Percentiles rank a stretch among this genome's conserved stretches.
Conservation (phyloP, 2,329 filamentous ascomycete genomes). For the Chalara sp. region DNA sequence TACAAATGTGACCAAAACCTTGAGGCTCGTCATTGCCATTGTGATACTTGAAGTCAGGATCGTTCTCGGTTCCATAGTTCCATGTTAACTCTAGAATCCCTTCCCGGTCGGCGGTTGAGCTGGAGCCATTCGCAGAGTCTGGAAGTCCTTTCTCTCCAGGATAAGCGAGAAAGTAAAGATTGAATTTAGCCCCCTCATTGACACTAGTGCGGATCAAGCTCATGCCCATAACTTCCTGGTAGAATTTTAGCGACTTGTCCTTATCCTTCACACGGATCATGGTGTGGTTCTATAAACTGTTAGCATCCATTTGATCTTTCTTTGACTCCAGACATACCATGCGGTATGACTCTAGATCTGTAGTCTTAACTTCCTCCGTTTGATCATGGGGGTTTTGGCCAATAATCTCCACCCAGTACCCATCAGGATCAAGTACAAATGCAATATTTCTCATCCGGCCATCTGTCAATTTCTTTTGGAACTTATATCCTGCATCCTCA, state of each 20-base stretch:
- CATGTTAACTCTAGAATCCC: slow-evolving; percentile 87
- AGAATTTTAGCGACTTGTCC: slow-evolving; percentile 69
- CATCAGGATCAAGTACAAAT: slow-evolving; percentile 83
- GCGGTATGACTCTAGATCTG: slow-evolving; percentile 69
- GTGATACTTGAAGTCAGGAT: slow-evolving; percentile 79
- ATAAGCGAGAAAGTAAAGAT: slow-evolving; percentile 90
- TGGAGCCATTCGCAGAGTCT: slow-evolving; percentile 46
- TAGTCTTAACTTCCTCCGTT: slow-evolving; percentile 64
- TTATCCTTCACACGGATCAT: slow-evolving; percentile 91
- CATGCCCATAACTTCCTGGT: slow-evolving; percentile 88
- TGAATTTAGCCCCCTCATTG: slow-evolving; percentile 67
- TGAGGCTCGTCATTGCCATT: slow-evolving; percentile 88
- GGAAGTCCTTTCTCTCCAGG: slow-evolving; percentile 46
- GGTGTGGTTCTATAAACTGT: slow-evolving; percentile 61
- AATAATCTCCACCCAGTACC: slow-evolving; percentile 79
- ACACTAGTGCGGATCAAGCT: slow-evolving; percentile 67
- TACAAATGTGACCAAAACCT: slow-evolving; percentile 90
- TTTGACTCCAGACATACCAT: slow-evolving; percentile 38
- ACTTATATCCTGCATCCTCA: slow-evolving; percentile 83
- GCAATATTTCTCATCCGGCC: slow-evolving; percentile 84
- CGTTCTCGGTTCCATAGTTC: slow-evolving; percentile 79
- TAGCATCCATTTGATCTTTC: not conserved
- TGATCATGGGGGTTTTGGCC: slow-evolving; percentile 65
- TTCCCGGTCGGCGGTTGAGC: slow-evolving; percentile 61
- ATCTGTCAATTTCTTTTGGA: slow-evolving; percentile 91